phyloP scores from a whole-genome alignment of 768 basidiomycete genomes.

The Lanmaoa rubissima region DNA sequence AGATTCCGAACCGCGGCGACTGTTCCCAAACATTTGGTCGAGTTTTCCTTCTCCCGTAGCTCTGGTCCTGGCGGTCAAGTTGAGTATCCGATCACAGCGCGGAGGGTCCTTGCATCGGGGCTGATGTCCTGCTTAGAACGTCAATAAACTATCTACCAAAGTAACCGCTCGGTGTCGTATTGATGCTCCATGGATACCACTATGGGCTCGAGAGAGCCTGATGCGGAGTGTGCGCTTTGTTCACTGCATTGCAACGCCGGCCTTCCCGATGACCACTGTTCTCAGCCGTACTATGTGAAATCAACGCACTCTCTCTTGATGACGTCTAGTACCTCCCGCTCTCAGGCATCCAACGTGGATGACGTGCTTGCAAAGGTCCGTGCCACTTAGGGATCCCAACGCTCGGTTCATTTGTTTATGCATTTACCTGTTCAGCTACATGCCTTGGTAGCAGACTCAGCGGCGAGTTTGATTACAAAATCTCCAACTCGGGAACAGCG shows the following conservation, averaged over 20 bases:
- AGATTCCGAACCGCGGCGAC: constrained; percentile 40
- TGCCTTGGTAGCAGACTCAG: constrained; percentile 21
- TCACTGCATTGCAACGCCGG: not conserved
- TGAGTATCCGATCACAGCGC: constrained; percentile 10
- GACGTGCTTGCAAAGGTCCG: constrained; percentile 67
- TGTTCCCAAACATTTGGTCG: constrained; percentile 54
- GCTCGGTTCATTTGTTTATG: not conserved
- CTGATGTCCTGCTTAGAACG: constrained; percentile 52
- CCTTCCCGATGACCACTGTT: not conserved
- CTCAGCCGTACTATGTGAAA: constrained; percentile 62
- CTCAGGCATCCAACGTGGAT: constrained; percentile 72
- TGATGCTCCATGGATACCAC: constrained; percentile 63
- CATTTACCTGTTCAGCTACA: constrained; percentile 24
- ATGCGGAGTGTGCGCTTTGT: constrained; percentile 44
- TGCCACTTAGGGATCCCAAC: not conserved
- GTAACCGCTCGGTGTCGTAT: constrained; percentile 61
- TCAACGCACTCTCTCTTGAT: constrained; percentile 68
- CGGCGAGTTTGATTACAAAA: constrained; percentile 22
- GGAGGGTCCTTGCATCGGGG: not conserved
- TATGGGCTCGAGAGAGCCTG: constrained; percentile 55
- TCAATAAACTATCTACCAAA: constrained; percentile 89
- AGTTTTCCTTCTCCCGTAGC: constrained; percentile 70
- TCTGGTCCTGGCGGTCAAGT: constrained; percentile 88
- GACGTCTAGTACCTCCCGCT: constrained; percentile 68
- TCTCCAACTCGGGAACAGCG: constrained; percentile 26